Conservation (phyloP, 306 rosid species). For the Rubus parviflorus region DNA sequence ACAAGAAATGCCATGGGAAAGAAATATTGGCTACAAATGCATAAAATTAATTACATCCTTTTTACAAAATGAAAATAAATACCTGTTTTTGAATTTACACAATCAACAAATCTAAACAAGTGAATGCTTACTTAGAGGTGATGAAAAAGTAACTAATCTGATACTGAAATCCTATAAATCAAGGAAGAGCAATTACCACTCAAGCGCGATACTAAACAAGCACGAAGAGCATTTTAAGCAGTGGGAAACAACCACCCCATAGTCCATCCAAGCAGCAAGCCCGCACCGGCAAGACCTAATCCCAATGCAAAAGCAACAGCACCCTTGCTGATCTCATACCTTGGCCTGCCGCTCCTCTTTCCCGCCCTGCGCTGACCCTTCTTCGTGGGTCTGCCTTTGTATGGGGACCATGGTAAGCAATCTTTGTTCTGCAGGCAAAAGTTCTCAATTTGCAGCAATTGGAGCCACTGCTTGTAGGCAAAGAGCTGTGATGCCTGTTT, state of each 20-base stretch:
- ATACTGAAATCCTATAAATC: conserved; percentile 18
- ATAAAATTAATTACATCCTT: background rate
- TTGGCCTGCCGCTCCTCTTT: conserved; percentile 40
- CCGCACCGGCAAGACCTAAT: conserved; percentile 78
- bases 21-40: background rate
- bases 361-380: conserved; percentile 36
- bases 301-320: conserved; percentile 63
- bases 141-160: conserved; percentile 5
- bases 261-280: conserved; percentile 93
- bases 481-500: conserved; percentile 83
- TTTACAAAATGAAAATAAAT: background rate
- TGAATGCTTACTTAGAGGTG: conserved; percentile 11
- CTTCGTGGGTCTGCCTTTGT: conserved; percentile 41
- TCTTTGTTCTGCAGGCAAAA: conserved; percentile 71
- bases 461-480: conserved; percentile 87
- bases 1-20: background rate
- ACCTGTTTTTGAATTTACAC: background rate
- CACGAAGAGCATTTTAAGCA: conserved; percentile 24
- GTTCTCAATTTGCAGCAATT: conserved; percentile 76
- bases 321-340: conserved; percentile 38
- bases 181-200: background rate
- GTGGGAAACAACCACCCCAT: conserved; percentile 83
- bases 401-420: conserved; percentile 46
- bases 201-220: background rate
- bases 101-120: conserved; percentile 3